phyloP scores from a whole-genome alignment of 495 filamentous ascomycete genomes.

The Terfezia claveryi region DNA sequence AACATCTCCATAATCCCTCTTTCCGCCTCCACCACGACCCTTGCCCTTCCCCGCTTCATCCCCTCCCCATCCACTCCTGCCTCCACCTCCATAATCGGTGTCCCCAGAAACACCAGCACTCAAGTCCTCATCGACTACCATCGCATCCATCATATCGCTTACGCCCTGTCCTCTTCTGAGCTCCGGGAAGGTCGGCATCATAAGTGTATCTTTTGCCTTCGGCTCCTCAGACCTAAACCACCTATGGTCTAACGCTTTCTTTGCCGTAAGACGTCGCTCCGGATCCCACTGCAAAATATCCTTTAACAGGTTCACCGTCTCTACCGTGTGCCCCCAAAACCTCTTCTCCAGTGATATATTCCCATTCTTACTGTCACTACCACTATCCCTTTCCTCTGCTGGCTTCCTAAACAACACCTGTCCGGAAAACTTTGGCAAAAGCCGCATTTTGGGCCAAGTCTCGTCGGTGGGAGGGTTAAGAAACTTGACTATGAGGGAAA shows the following conservation, averaged over 20 bases:
- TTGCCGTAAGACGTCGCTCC: constrained; percentile 12
- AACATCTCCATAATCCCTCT: neutral
- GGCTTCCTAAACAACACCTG: neutral
- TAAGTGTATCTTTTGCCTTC: constrained; percentile 19
- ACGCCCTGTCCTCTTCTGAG: constrained; percentile 18
- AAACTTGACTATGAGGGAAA: constrained; percentile 24
- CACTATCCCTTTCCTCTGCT: neutral
- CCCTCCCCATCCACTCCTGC: neutral
- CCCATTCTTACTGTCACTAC: constrained; percentile 7
- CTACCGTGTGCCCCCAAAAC: constrained; percentile 11
- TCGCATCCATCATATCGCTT: neutral
- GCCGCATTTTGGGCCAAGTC: constrained; percentile 21
- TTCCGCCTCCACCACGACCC: neutral
- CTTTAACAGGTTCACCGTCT: constrained; percentile 16
- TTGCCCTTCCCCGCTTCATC: neutral
- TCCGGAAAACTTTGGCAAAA: constrained; percentile 13
- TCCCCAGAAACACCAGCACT: neutral
- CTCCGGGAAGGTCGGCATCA: constrained; percentile 27
- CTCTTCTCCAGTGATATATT: constrained; percentile 11
- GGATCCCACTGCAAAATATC: constrained; percentile 19
- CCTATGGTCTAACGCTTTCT: constrained; percentile 10
- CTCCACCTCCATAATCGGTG: neutral
- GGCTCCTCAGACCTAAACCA: constrained; percentile 22
- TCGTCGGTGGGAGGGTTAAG: constrained; percentile 23
- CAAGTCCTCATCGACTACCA: neutral